phyloP scores from a whole-genome alignment of 139 green algal species.

The Yamagishiella unicocca region DNA sequence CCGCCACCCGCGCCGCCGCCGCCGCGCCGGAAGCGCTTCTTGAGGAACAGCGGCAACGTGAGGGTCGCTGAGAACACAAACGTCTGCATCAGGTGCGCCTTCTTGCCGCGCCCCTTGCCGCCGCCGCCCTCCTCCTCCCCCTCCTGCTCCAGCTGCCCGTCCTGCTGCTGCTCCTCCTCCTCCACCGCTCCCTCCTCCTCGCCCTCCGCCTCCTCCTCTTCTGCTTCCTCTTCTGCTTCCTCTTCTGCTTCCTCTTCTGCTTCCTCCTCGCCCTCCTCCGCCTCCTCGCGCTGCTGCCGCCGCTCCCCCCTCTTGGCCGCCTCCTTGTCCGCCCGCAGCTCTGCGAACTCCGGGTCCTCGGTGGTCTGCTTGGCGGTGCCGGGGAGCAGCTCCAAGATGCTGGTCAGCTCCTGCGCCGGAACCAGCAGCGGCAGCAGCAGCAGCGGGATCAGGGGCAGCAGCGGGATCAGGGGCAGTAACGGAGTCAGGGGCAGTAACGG shows the following conservation, averaged over 20 bases:
- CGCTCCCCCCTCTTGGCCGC: conserved; percentile 31
- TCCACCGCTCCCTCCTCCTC: not conserved
- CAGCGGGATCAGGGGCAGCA: too few species aligned
- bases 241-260: not conserved
- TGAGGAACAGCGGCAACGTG: conserved; percentile 84
- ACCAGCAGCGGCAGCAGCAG: too few species aligned
- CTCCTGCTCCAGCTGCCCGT: not conserved
- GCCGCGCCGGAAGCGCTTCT: conserved; percentile 77
- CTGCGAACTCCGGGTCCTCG: conserved; percentile 54
- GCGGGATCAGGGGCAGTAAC: too few species aligned
- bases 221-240: not conserved
- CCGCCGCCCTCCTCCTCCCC: not conserved
- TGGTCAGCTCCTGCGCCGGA: conserved; percentile 78
- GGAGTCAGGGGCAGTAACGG: too few species aligned
- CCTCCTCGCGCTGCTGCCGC: conserved; percentile 9
- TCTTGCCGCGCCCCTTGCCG: not conserved
- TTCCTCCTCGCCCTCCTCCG: not conserved
- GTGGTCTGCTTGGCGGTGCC: conserved; percentile 39
- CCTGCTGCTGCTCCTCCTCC: conserved; percentile 10
- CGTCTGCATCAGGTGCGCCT: conserved; percentile 80
- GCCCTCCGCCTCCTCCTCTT: not conserved
- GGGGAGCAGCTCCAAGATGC: conserved; percentile 85
- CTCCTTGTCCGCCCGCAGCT: conserved; percentile 33
- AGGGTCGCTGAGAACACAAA: conserved; percentile 98
- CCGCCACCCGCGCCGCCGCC: conserved; percentile 75